Conservation (phyloP, 225 moss, liverwort and hornwort genomes). For the Climacium dendroides region DNA sequence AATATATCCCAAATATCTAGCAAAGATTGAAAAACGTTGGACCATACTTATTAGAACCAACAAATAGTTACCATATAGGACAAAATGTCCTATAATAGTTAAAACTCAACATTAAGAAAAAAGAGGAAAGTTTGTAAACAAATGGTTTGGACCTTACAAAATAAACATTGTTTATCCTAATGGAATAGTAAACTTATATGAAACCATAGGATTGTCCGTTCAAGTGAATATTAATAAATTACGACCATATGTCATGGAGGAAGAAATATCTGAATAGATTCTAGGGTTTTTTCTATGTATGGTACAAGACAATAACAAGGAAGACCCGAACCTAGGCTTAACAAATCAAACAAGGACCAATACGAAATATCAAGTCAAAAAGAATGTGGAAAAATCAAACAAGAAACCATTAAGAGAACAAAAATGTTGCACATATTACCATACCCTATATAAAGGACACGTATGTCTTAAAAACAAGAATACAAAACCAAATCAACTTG, state of each 20-base stretch:
- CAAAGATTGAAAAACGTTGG: no score
- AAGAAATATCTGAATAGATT: neutral
- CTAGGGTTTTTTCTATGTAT: neutral
- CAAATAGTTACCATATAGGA: neutral
- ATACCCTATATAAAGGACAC: neutral
- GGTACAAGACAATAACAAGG: neutral
- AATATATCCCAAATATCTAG: no score
- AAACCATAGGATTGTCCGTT: neutral
- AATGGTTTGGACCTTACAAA: neutral
- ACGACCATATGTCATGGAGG: neutral
- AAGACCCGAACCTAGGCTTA: neutral
- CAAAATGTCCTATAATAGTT: neutral
- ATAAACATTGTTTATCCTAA: neutral
- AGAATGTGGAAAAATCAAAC: neutral
- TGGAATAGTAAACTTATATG: neutral
- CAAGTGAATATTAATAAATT: neutral
- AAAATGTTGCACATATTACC: neutral
- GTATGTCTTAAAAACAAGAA: neutral
- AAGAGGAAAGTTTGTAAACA: neutral
- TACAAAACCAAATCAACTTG: neutral
- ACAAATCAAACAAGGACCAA: neutral
- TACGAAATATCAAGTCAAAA: neutral
- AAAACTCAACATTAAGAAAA: neutral
- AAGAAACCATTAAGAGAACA: neutral
- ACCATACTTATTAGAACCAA: no score